A percentile compares a stretch with the other conserved stretches of the same genome.
Conservation (phyloP, 768 basidiomycete species). For the Pulveroboletus sp. region DNA sequence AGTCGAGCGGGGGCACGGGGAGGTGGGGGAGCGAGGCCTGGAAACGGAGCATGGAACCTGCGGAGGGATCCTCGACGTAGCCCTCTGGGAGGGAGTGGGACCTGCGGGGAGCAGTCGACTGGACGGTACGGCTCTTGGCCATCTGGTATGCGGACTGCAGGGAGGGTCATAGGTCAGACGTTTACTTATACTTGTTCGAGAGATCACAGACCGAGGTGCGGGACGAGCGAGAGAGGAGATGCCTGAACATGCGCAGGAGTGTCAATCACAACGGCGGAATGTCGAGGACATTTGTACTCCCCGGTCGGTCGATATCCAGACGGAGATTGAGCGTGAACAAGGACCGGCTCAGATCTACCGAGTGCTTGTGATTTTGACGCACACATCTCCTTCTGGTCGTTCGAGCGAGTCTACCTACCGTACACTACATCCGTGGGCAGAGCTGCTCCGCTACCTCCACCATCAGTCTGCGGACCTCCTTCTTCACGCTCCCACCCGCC, state of each 20-base stretch:
- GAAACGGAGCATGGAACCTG: conserved; percentile 66
- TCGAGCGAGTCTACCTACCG: no score
- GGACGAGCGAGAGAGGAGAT: conserved; percentile 13
- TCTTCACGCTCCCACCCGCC: conserved; percentile 49
- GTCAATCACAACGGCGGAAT: no score
- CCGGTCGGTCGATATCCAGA: background rate
- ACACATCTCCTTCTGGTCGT: no score
- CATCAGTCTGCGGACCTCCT: conserved; percentile 60
- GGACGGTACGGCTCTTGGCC: conserved; percentile 27
- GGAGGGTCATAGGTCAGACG: no score
- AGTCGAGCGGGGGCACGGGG: conserved; percentile 79
- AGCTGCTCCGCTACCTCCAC: conserved; percentile 54
- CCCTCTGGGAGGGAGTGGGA: conserved; percentile 37
- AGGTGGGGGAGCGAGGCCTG: conserved; percentile 69
- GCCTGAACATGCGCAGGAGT: conserved; percentile 5
- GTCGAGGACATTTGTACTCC: background rate
- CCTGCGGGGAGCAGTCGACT: background rate
- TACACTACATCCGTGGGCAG: conserved; percentile 17
- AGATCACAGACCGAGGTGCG: conserved; percentile 4
- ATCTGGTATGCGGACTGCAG: conserved; percentile 19
- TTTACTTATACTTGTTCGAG: no score
- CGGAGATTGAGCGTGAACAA: background rate
- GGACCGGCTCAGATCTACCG: background rate
- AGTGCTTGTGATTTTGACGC: background rate
- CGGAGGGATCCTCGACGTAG: conserved; percentile 51